Percentiles rank a stretch among this genome's conserved stretches.
These are phyloP conservation scores for Coemansia sp. DNA, from an alignment of 192 early-diverging fungal species.

Conservation along the genomic window DNA sequence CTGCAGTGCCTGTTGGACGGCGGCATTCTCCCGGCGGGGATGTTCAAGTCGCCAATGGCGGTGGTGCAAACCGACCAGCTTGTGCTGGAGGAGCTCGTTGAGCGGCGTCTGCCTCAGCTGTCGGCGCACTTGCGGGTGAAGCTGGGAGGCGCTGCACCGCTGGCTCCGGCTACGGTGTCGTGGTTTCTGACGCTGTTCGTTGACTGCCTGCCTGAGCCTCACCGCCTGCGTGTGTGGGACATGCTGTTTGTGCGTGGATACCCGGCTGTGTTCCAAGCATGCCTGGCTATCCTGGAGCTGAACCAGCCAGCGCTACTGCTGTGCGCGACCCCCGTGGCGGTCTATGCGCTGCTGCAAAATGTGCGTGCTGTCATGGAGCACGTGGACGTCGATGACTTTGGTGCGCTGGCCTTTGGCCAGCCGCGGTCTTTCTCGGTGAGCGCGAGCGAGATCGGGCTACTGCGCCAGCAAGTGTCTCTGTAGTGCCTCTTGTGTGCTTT, in stretches of 20 bases:
- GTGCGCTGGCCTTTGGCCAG: slow-evolving; percentile 21
- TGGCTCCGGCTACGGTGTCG: slow-evolving; percentile 56
- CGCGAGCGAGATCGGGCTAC: slow-evolving; percentile 12
- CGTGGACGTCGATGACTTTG: slow-evolving; percentile 51
- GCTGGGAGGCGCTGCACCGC: slow-evolving; percentile 33
- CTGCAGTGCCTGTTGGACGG: slow-evolving; percentile 50
- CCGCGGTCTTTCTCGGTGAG: slow-evolving; percentile 4
- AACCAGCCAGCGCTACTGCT: slow-evolving; percentile 46
- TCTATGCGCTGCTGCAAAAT: slow-evolving; percentile 55
- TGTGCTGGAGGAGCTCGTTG: slow-evolving; percentile 54
- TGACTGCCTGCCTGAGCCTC: slow-evolving; percentile 51
- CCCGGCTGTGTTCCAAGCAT: slow-evolving; percentile 51
- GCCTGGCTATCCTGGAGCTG: slow-evolving; percentile 53
- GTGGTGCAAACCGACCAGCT: slow-evolving; percentile 55
- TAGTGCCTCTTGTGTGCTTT: neutral
- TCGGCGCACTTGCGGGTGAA: slow-evolving; percentile 41
- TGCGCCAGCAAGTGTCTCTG: slow-evolving; percentile 15
- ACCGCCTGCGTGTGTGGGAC: slow-evolving; percentile 58
- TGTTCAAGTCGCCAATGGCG: slow-evolving; percentile 56
- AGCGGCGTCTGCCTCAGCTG: slow-evolving; percentile 52
- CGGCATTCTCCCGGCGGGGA: slow-evolving; percentile 49
- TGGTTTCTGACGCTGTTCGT: slow-evolving; percentile 60
- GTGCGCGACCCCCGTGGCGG: slow-evolving; percentile 45
- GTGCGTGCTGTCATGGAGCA: slow-evolving; percentile 38
- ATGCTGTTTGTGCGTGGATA: slow-evolving; percentile 57